Evolutionary conservation across 2,329 filamentous ascomycete species (phyloP).

Genomic region (Alternaria triticimaculans): DNA sequence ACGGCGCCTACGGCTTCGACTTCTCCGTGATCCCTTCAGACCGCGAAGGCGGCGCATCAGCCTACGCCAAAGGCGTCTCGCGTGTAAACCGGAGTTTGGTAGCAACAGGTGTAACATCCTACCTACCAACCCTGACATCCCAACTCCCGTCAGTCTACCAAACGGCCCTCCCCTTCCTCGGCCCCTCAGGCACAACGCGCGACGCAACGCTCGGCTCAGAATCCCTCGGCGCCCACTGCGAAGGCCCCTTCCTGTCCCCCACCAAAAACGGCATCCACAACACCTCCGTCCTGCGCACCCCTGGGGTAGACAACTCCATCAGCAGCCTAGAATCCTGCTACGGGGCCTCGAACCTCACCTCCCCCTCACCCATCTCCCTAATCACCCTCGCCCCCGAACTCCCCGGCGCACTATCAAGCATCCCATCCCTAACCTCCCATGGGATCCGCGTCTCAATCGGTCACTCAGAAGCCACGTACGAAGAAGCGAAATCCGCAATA

Average conservation of each 20-base stretch:
- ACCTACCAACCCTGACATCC: constrained; percentile 84
- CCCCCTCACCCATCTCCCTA: constrained; percentile 67
- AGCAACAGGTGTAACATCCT: constrained; percentile 84
- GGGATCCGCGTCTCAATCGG: constrained; percentile 82
- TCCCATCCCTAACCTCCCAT: constrained; percentile 64
- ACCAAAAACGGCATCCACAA: constrained; percentile 89
- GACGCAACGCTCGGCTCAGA: constrained; percentile 75
- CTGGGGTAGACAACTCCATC: constrained; percentile 60
- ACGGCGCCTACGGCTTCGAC: constrained; percentile 92
- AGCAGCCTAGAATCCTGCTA: constrained; percentile 74
- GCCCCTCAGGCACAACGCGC: constrained; percentile 69
- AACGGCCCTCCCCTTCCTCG: constrained; percentile 77
- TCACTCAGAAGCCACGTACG: constrained; percentile 86
- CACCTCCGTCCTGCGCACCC: constrained; percentile 71
- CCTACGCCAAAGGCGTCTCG: constrained; percentile 75
- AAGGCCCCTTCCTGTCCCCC: constrained; percentile 85
- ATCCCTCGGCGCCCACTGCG: constrained; percentile 87
- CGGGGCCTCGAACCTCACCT: constrained; percentile 69
- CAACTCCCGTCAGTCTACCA: constrained; percentile 83
- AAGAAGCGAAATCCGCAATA: constrained; percentile 75
- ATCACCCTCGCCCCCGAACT: constrained; percentile 87
- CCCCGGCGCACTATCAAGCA: constrained; percentile 70
- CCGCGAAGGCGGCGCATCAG: constrained; percentile 57
- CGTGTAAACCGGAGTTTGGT: constrained; percentile 75
- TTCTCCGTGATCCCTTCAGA: constrained; percentile 81